Evolutionary conservation across 2,329 filamentous ascomycete genomes (phyloP).

Genomic region (Colletotrichum abscissum): DNA sequence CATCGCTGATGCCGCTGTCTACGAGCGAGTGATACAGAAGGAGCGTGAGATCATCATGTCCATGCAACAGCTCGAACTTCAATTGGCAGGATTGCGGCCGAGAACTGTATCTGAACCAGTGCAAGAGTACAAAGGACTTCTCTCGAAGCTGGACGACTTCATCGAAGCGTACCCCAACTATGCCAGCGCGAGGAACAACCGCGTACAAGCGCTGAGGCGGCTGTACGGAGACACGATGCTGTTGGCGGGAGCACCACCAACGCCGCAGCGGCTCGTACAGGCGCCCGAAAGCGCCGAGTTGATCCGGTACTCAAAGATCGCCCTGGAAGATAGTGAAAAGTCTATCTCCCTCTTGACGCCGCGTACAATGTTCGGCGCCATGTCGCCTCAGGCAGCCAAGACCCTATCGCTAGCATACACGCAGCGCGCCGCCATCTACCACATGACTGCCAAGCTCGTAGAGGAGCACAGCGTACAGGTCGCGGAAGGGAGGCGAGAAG

Average conservation of each 20-base stretch:
- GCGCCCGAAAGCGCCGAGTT: conserved; percentile 51
- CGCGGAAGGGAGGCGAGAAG: conserved; percentile 54
- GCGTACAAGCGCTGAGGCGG: conserved; percentile 74
- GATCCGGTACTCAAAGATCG: conserved; percentile 50
- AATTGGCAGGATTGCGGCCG: conserved; percentile 56
- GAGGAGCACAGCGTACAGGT: conserved; percentile 50
- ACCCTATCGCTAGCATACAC: conserved; percentile 78
- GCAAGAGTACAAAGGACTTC: conserved; percentile 58
- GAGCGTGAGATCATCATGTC: conserved; percentile 65
- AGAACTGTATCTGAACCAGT: conserved; percentile 52
- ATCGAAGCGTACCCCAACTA: conserved; percentile 71
- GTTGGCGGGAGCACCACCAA: conserved; percentile 51
- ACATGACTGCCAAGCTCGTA: conserved; percentile 66
- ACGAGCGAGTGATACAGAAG: conserved; percentile 60
- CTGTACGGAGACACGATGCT: conserved; percentile 72
- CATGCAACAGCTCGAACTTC: conserved; percentile 66
- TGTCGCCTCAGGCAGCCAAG: conserved; percentile 73
- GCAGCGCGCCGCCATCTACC: conserved; percentile 75
- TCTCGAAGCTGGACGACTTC: conserved; percentile 64
- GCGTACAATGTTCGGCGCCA: conserved; percentile 55
- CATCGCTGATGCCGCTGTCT: conserved; percentile 60
- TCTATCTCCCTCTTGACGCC: conserved; percentile 72
- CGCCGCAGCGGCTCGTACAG: conserved; percentile 54
- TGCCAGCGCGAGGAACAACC: conserved; percentile 80
- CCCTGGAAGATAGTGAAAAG: conserved; percentile 65